Evolutionary conservation across 371 early-diverging fungal species (phyloP), one percentile per base, ranked within the genome.

Genomic region (Mortierella sp.): DNA sequence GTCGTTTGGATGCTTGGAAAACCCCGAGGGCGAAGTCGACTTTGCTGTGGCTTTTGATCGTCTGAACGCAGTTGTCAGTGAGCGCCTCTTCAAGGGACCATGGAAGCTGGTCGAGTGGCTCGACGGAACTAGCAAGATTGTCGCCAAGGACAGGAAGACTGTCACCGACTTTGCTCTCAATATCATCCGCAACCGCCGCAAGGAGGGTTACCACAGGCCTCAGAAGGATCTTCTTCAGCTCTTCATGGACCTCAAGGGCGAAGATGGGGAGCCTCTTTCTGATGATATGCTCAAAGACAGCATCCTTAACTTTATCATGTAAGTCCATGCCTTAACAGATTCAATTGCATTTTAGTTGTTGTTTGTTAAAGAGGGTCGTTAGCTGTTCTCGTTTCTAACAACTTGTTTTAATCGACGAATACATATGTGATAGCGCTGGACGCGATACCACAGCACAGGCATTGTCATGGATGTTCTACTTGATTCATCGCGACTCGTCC

Each of bases 391-490:
- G 42, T 73, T 5, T 8, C 52, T 75, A 16, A 44, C 42, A 19
- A 6, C 44, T 24, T 42, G 13, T 58, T 3, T 44, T n/a, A 68
- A 21, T 54, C 28, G 48, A 57, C 50, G 42, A 1, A 82, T 88
- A 16, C 31, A 28, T 28, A 55, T 44, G 14, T 16, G 26, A 10
- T 38, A 63, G 54, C 52, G 80, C 80, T 72, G 88, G 89, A 45
- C 82, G 89, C 42, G 89, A 89, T 19, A 92, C 93, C 2, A 93
- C 92, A 4, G 93, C 94, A 6, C 90, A 86, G 71, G 86, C 86
- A 3, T 70, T 86, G 28, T 77, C 92, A 0, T 96, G 96, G 96
- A 90, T 92, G 44, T 91, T 95, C 75, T 94, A 90, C 76, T 84
- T 88, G 65, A 88, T 96, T 75, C 81, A 82, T 42, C 74, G 82